phyloP scores from a whole-genome alignment of 2,329 filamentous ascomycete species.

The Cryphonectria japonica region DNA sequence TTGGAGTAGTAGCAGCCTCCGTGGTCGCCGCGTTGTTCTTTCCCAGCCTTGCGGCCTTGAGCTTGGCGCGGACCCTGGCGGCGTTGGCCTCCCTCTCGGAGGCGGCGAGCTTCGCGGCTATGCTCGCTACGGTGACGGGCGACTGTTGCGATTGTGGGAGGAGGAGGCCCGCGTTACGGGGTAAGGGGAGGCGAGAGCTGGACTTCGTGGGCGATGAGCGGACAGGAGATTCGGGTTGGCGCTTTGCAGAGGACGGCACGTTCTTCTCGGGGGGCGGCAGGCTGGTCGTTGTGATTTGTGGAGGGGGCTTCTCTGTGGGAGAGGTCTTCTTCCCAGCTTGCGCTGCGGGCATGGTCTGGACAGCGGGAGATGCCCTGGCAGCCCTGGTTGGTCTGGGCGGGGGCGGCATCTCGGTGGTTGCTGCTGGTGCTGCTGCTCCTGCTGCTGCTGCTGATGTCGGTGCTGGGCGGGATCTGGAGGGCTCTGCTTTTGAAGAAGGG shows the following conservation, averaged over 20 bases:
- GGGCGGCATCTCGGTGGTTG: constrained; percentile 26
- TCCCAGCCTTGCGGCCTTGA: constrained; percentile 55
- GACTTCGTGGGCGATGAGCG: constrained; percentile 35
- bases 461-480: constrained; percentile 7
- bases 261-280: neutral
- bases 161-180: constrained; percentile 38
- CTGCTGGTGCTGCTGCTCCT: neutral
- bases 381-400: constrained; percentile 22
- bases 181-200: constrained; percentile 41
- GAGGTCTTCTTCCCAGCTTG: neutral
- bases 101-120: constrained; percentile 66
- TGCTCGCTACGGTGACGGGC: constrained; percentile 63
- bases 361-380: constrained; percentile 10
- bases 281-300: constrained; percentile 20
- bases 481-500: constrained; percentile 15
- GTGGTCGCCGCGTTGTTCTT: constrained; percentile 32
- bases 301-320: constrained; percentile 30
- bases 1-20: neutral
- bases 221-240: constrained; percentile 28
- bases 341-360: constrained; percentile 1
- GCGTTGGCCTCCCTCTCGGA: constrained; percentile 67
- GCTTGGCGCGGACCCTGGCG: constrained; percentile 64
- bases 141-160: constrained; percentile 52
- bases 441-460: constrained; percentile 1
- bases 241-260: constrained; percentile 7